Base-by-base conservation (phyloP, 257 asterid species). In the Asclepias syriaca region DNA sequence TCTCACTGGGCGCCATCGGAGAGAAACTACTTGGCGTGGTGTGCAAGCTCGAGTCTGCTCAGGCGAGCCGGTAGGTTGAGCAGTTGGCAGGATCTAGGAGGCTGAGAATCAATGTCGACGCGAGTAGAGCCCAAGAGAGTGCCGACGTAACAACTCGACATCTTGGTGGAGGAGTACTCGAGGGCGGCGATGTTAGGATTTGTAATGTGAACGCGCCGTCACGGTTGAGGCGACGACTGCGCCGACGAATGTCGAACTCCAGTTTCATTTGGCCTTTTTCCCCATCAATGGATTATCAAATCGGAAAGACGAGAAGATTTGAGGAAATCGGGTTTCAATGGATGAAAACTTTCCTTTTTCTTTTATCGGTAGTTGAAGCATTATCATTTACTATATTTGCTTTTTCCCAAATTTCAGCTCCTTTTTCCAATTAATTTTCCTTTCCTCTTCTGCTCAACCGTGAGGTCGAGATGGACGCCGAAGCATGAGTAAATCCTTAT, bases 21-120 rank as follows among this genome's bases (percentile, higher is more conserved):
- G 4, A 89, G 16, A 77, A 94, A 87, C 77, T 82, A 75, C 87
- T 88, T 87, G 8, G 85, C 90, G 74, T 85, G 87, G 49, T 86
- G 86, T 1, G 96, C 96, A 73, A 94, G 83, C 85, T 91, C 83
- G 48, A 87, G 7, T 16, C 99, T 96, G 75, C 87, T 91, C 3
- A 94, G 84, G 74, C 87, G 82, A n/a, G 97, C 97, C 75, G 99
- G 96, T 0, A 91, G 90, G 2, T 88, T 90, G 69, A 94, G 92
- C 39, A 94, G 77, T 89, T 91, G 90, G 82, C 98, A 91, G 37
- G 99, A 94, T 6, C 90, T 78, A n/a, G 97, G 81, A 77, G 87
- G 83, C 83, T 94, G 99, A 8, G 97, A 88, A 3, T 97, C 97
- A 56, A 96, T 88, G 64, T 72, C 74, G 45, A 94, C 85, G 12